Evolutionary conservation across 768 basidiomycete species (phyloP).

Genomic region (Chiua virens): DNA sequence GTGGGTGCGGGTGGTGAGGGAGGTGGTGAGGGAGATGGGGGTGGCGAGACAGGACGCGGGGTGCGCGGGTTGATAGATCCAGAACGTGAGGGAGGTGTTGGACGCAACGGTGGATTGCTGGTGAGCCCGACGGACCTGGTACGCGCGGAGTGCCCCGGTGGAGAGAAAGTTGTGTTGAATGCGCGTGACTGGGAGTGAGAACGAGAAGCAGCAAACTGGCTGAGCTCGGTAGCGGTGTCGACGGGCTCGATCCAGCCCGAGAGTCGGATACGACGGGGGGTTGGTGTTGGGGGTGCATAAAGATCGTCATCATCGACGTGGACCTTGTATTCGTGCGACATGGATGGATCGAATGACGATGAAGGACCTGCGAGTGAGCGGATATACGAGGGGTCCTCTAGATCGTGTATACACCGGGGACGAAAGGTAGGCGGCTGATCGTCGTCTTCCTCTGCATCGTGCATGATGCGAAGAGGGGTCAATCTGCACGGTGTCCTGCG

Average conservation of each 20-base stretch:
- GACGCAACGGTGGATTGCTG: not conserved
- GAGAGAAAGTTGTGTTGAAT: no score
- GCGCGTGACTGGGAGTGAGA: no score
- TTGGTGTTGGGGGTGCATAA: conserved; percentile 20
- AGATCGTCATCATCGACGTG: conserved; percentile 8
- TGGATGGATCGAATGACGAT: not conserved
- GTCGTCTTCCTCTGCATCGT: conserved; percentile 30
- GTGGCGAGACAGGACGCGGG: not conserved
- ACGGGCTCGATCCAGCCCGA: conserved; percentile 55
- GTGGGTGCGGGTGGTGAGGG: not conserved
- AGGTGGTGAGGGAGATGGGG: not conserved
- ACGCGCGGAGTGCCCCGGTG: no score
- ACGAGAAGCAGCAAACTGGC: conserved; percentile 45
- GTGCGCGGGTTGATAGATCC: not conserved
- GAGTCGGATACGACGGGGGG: conserved; percentile 41
- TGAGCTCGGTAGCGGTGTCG: conserved; percentile 52
- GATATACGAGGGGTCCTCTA: conserved; percentile 37
- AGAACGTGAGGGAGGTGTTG: not conserved
- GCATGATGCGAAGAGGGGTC: conserved; percentile 27
- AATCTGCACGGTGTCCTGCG: conserved; percentile 17
- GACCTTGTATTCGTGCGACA: no score
- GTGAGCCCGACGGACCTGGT: not conserved
- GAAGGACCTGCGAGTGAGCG: conserved; percentile 7
- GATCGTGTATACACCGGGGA: conserved; percentile 56
- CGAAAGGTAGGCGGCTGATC: conserved; percentile 24